A percentile compares a stretch with the other conserved stretches of the same genome.
These are phyloP conservation scores for Termitomyces sp. DNA, from an alignment of 768 basidiomycete species.

Conservation along the genomic window DNA sequence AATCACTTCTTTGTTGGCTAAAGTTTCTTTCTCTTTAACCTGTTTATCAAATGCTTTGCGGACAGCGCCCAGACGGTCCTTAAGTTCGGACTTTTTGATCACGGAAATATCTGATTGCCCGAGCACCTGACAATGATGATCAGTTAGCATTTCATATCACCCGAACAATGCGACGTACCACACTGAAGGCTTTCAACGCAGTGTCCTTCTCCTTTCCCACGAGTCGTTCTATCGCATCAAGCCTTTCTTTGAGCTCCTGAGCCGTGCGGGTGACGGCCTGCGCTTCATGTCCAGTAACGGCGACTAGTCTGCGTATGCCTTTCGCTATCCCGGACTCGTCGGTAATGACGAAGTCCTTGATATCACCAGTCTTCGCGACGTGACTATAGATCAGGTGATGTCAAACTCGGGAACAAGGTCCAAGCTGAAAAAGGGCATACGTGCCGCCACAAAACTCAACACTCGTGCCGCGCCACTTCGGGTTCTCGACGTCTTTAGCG, in stretches of 20 bases:
- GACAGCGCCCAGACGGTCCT: conserved; percentile 61
- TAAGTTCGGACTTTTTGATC: conserved; percentile 72
- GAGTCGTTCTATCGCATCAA: conserved; percentile 56
- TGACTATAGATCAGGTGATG: conserved; percentile 46
- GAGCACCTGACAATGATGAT: conserved; percentile 59
- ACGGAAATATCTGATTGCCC: conserved; percentile 87
- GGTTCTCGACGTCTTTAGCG: conserved; percentile 75
- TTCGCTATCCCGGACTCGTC: conserved; percentile 98
- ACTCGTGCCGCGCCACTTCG: conserved; percentile 87
- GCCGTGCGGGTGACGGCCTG: conserved; percentile 71
- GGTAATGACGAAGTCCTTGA: conserved; percentile 91
- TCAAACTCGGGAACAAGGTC: neutral
- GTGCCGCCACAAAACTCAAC: conserved; percentile 99
- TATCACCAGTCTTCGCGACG: conserved; percentile 93
- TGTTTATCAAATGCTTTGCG: conserved; percentile 85
- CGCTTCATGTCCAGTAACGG: conserved; percentile 93
- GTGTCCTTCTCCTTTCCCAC: conserved; percentile 79
- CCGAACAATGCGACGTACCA: conserved; percentile 40
- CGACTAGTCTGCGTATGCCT: conserved; percentile 91
- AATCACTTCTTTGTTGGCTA: conserved; percentile 70
- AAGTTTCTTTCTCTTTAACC: conserved; percentile 73
- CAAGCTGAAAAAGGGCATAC: conserved; percentile 39
- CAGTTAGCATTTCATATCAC: neutral
- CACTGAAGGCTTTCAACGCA: conserved; percentile 74
- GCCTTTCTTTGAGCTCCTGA: conserved; percentile 50